Evolutionary conservation across 73 alveolate genomes (phyloP).

Genomic region (Paraurostyla sp.): DNA sequence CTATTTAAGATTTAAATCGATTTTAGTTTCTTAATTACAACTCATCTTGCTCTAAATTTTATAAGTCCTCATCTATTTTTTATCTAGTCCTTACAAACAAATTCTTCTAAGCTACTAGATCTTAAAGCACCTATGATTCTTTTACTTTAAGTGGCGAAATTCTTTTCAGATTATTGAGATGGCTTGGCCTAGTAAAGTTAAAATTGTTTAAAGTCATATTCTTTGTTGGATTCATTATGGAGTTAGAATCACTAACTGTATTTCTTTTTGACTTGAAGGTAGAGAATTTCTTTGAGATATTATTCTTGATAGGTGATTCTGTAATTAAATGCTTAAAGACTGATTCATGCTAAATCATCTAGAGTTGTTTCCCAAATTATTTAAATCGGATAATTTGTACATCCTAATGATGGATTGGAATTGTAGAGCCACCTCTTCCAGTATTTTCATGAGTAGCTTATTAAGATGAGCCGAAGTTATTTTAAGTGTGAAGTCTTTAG

Average conservation of each 20-base stretch:
- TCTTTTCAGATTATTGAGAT: background rate
- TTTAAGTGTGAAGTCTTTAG: background rate
- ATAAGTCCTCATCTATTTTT: background rate
- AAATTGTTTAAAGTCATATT: background rate
- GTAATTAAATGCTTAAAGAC: background rate
- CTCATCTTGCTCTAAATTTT: background rate
- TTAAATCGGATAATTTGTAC: background rate
- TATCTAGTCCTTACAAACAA: background rate
- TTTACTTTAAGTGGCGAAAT: background rate
- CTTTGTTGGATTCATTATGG: background rate
- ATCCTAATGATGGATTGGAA: no score
- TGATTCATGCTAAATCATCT: background rate
- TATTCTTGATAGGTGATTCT: no score
- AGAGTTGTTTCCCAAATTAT: slow-evolving; percentile 1
- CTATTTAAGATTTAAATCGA: background rate
- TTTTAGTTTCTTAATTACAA: background rate
- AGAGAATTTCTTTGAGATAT: no score
- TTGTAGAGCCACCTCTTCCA: background rate
- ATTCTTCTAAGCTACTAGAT: background rate
- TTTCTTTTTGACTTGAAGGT: background rate
- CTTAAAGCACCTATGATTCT: background rate
- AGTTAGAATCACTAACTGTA: background rate
- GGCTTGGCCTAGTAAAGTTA: no score
- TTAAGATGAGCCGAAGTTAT: background rate
- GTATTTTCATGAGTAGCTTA: background rate